Conservation (phyloP, 2,329 filamentous ascomycete genomes). For the Paracorniculantispora psalliotae region DNA sequence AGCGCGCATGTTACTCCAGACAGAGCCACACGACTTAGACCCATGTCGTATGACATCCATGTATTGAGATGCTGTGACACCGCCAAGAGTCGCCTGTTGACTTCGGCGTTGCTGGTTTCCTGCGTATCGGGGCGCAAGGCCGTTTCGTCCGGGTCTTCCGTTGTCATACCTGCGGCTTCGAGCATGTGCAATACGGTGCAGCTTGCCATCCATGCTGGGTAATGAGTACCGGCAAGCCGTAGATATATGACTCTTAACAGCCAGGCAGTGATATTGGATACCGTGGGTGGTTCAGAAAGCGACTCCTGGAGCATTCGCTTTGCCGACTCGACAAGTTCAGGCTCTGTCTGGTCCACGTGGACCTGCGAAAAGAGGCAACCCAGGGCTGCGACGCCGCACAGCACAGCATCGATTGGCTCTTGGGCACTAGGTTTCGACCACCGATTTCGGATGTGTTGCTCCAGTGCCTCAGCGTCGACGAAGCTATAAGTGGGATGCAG, state of each 20-base stretch:
- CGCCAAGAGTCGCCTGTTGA: slow-evolving; percentile 39
- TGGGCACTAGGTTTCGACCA: slow-evolving; percentile 29
- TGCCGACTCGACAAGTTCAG: slow-evolving; percentile 42
- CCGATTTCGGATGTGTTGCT: slow-evolving; percentile 24
- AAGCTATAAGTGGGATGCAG: slow-evolving; percentile 51
- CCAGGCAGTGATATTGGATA: slow-evolving; percentile 44
- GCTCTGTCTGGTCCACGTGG: slow-evolving; percentile 36
- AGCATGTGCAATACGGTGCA: slow-evolving; percentile 54
- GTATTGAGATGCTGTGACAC: slow-evolving; percentile 54
- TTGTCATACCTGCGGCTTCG: slow-evolving; percentile 47
- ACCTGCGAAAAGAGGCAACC: slow-evolving; percentile 46
- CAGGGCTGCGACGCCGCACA: slow-evolving; percentile 52
- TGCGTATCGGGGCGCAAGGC: slow-evolving; percentile 19
- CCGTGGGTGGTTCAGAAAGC: slow-evolving; percentile 27
- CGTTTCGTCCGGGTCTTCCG: slow-evolving; percentile 28
- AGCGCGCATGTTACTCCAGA: slow-evolving; percentile 40
- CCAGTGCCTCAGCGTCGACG: slow-evolving; percentile 29
- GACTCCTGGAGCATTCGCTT: slow-evolving; percentile 40
- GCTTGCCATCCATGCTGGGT: slow-evolving; percentile 53
- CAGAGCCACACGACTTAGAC: slow-evolving; percentile 46
- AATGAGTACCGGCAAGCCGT: slow-evolving; percentile 47
- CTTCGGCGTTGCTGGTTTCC: slow-evolving; percentile 29
- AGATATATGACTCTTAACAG: slow-evolving; percentile 49
- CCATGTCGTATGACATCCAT: slow-evolving; percentile 56
- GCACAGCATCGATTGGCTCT: slow-evolving; percentile 39